Conservation (phyloP, 202 grass and related monocot genomes). For the Hordeum pubiflorum region DNA sequence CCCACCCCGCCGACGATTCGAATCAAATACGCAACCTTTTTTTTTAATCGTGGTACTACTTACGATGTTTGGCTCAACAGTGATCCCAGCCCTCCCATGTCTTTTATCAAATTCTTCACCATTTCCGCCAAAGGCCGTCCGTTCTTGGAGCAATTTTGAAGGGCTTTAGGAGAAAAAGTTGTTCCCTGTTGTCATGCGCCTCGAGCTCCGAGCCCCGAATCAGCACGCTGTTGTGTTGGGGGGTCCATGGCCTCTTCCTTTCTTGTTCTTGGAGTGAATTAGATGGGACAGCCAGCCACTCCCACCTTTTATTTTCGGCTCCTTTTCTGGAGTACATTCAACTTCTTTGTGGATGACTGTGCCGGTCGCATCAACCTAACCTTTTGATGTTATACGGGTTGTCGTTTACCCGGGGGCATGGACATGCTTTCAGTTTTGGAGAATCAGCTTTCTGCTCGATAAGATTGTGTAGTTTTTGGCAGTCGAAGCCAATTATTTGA, state of each 20-base stretch:
- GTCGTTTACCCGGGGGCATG: slow-evolving; percentile 11
- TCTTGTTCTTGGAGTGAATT: slow-evolving; percentile 12
- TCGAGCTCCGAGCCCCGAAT: slow-evolving; percentile 23
- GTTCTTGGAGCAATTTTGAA: neutral
- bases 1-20: neutral
- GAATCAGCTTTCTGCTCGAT: slow-evolving; percentile 2
- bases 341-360: slow-evolving; percentile 27
- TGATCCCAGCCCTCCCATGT: neutral
- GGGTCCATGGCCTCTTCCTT: slow-evolving; percentile 32
- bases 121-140: neutral
- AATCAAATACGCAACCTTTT: neutral
- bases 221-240: neutral
- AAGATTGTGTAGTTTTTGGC: neutral
- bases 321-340: slow-evolving; percentile 11
- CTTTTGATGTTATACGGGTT: slow-evolving; percentile 20
- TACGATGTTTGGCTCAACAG: neutral
- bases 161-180: slow-evolving; percentile 4
- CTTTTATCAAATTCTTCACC: neutral
- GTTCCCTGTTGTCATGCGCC: slow-evolving; percentile 13
- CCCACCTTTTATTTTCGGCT: slow-evolving; percentile 13
- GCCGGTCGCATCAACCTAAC: slow-evolving; percentile 17
- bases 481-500: neutral
- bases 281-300: slow-evolving; percentile 15
- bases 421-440: slow-evolving; percentile 24
- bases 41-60: neutral